Percentiles rank a stretch among this genome's conserved stretches.
phyloP scores from a whole-genome alignment of 371 early-diverging fungal species.

The Neoconidiobolus thromboides region DNA sequence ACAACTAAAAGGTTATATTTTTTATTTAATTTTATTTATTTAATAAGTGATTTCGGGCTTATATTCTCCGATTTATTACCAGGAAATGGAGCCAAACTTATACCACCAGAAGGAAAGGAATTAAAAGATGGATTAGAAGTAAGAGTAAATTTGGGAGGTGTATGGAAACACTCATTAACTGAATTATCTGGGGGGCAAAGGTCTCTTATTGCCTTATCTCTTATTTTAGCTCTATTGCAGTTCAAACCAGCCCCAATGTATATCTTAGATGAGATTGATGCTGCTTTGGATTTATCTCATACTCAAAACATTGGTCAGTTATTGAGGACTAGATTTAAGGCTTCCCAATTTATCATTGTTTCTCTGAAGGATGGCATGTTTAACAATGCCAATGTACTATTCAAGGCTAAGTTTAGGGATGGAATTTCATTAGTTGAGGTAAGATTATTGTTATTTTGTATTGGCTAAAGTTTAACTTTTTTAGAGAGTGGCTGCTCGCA shows the following conservation, averaged over 20 bases:
- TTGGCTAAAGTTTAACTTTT: neutral
- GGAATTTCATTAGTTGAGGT: conserved; percentile 89
- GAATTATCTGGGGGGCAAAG: conserved; percentile 99
- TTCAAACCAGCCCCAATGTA: conserved; percentile 99
- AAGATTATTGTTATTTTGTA: neutral
- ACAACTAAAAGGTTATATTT: neutral
- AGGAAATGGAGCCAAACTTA: conserved; percentile 73
- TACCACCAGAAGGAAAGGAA: conserved; percentile 57
- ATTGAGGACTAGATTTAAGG: conserved; percentile 85
- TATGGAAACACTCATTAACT: conserved; percentile 93
- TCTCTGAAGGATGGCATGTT: conserved; percentile 99
- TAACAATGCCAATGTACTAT: conserved; percentile 97
- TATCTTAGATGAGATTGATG: conserved; percentile 99
- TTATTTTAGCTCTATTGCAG: conserved; percentile 93
- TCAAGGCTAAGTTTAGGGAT: conserved; percentile 87
- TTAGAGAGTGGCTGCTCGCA: neutral
- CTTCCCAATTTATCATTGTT: conserved; percentile 98
- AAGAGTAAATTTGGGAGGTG: conserved; percentile 88
- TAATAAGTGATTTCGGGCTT: conserved; percentile 66
- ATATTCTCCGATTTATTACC: conserved; percentile 90
- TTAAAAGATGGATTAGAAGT: conserved; percentile 85
- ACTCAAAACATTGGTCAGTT: conserved; percentile 99
- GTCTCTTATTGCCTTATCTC: conserved; percentile 87
- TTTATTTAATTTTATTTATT: conserved; percentile 7
- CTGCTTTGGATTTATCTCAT: conserved; percentile 96